Base-by-base conservation (phyloP, 345 rosid species). In the Sisymbrium irio region DNA sequence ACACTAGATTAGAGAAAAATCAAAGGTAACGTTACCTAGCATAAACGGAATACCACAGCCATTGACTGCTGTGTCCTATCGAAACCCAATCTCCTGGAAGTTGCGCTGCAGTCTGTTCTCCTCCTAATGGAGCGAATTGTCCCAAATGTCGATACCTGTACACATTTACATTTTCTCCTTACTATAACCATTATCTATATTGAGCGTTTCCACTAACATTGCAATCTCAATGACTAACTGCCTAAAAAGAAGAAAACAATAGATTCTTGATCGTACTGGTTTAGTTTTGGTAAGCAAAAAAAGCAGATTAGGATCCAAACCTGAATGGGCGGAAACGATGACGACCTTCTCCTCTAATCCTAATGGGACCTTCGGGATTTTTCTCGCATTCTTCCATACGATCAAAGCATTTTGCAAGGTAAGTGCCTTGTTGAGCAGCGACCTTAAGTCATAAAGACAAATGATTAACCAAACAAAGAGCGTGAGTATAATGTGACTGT, bases 91-190 rank as follows among this genome's bases (percentile, higher is more conserved):
- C 97, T 36, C 93, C 90, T 3, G 97, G 97, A 64, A 92, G 93
- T 65, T 89, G 93, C 4, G 97, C 97, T 8, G 96, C 97, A 6
- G 97, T 85, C 78, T 92, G 89, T 65, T 92, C 96, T 35, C 96
- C 97, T 77, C 97, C 97, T 51, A 92, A 62, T n/a, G 97, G 97
- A 39, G 96, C 96, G 79, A 92, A 92, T 73, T 92, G 96, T 66
- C 96, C 97, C 2, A 92, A 74, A 76, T 92, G 97, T 83, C 61
- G 79, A 76, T 92, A 89, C 85, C 97, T 92, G 51, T 89, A 18
- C 12, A 18, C 25, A 46, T 47, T 44, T 15, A 3, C 20, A 44
- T n/a, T 44, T 15, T 44, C 20, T n/a, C 3, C 49, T 15, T 6
- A 42, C 8, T 32, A 32, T 32, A 32, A 32, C 35, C 7, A 32